A percentile compares a stretch with the other conserved stretches of the same genome.
phyloP scores from a whole-genome alignment of 257 asterid genomes.

The Pogostemon cablin region DNA sequence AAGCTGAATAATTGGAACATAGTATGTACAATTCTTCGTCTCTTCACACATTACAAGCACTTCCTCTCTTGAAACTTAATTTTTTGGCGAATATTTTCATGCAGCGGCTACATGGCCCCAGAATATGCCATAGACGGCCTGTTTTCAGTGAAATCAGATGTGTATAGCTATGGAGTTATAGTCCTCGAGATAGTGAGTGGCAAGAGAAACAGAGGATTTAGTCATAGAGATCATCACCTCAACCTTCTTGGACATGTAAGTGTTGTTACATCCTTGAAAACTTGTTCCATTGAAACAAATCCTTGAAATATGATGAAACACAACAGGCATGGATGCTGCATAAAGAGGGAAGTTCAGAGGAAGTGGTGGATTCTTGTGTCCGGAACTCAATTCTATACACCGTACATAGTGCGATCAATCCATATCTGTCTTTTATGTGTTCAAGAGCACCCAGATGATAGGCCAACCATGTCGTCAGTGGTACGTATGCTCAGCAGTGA shows the following conservation, averaged over 20 bases:
- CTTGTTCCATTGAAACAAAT: not conserved
- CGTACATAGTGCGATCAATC: conserved; percentile 11
- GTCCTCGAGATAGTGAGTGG: conserved; percentile 14
- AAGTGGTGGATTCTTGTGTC: conserved; percentile 27
- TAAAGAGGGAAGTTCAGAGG: conserved; percentile 33
- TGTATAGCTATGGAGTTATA: conserved; percentile 6
- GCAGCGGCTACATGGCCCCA: conserved; percentile 13
- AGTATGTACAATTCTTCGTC: not conserved
- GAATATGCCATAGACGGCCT: not conserved
- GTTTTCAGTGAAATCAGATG: conserved; percentile 8
- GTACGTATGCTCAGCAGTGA: conserved; percentile 38
- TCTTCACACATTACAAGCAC: not conserved
- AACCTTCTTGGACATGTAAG: conserved; percentile 18
- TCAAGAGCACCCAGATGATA: conserved; percentile 14
- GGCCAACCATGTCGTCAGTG: conserved; percentile 41
- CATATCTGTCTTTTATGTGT: conserved; percentile 39
- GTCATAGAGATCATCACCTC: not conserved
- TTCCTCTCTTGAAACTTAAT: not conserved
- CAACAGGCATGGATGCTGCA: conserved; percentile 42
- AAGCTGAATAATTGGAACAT: not conserved
- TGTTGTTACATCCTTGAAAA: not conserved
- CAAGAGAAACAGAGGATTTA: conserved; percentile 3
- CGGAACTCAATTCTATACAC: not conserved
- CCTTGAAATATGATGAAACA: not conserved
- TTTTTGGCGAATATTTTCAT: not conserved